Evolutionary conservation across 805 yeast genomes (phyloP).

Genomic region (Scheffersomyces spartinae): DNA sequence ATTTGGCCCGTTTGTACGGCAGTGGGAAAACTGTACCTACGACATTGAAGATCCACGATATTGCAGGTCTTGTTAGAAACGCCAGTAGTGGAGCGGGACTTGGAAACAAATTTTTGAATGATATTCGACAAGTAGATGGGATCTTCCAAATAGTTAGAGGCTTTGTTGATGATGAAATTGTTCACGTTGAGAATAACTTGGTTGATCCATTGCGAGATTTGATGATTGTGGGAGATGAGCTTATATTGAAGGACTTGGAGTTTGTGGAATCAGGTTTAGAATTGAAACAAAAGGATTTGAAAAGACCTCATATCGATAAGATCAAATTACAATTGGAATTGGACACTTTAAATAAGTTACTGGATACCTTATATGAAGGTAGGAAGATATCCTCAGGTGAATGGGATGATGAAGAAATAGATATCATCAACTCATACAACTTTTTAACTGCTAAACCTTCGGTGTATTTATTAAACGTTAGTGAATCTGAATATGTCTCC

Average conservation of each 20-base stretch:
- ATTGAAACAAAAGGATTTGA: conserved; percentile 12
- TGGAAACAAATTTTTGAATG: conserved; percentile 94
- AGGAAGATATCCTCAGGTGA: conserved; percentile 45
- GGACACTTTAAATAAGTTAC: conserved; percentile 19
- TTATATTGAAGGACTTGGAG: conserved; percentile 40
- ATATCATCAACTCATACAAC: conserved; percentile 56
- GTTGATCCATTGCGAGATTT: conserved; percentile 93
- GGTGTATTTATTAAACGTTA: conserved; percentile 62
- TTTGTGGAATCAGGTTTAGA: conserved; percentile 42
- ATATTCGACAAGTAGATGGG: conserved; percentile 96
- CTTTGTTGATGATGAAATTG: conserved; percentile 95
- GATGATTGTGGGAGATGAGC: conserved; percentile 60
- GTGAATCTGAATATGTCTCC: conserved; percentile 52
- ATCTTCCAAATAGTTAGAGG: conserved; percentile 96
- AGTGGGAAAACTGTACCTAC: conserved; percentile 89
- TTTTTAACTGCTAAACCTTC: conserved; percentile 87
- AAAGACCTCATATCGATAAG: conserved; percentile 17
- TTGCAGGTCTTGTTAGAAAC: conserved; percentile 97
- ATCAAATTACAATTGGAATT: conserved; percentile 14
- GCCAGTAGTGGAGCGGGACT: conserved; percentile 96
- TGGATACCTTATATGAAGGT: conserved; percentile 32
- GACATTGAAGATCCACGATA: conserved; percentile 84
- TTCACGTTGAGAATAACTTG: conserved; percentile 87
- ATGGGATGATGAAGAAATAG: conserved; percentile 59
- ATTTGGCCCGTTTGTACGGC: conserved; percentile 58